Evolutionary conservation across 2,329 filamentous ascomycete species (phyloP), one percentile per base, ranked within the genome.

Genomic region (Verticillium tricorpus): DNA sequence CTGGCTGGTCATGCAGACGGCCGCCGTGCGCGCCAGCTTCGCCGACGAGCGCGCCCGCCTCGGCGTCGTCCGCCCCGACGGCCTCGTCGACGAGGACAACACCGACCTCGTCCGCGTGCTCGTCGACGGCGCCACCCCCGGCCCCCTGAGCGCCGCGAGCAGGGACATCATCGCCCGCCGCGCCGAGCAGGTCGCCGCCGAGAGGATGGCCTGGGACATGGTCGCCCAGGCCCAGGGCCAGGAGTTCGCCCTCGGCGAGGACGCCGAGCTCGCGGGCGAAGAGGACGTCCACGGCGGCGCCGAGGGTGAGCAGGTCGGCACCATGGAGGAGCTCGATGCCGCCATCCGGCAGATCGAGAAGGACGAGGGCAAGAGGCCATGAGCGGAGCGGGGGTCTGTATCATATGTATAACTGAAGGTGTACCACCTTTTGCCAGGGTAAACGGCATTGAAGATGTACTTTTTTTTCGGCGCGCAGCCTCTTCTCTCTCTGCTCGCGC

Each of bases 1-100:
- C 66, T 97, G 93, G 91, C 85, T 91, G 65, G 81, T 99, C 64
- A 92, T 97, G 89, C 91, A 94, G 78, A 93, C 88, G 5, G 70
- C 71, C 1, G 77, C 78, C 22, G 84, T 96, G 58, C 86, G 88
- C 73, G 82, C 84, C 67, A 80, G 85, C 66, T 91, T 93, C 71
- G 82, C 83, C 52, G 73, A 77, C 58, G 82, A 97, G 78, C 81
- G 92, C 64, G 77, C 80, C 62, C 78, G 78, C 22, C 73, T 95
- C 58, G 91, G 92, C 0, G 71, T 97, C 62, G 28, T 54, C 17
- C 75, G 76, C 17, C 74, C 69, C 65, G 68, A 73, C 55, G 66
- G 77, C 11, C 25, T 31, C 65, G 68, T 73, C 55, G 28, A 12
- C 31, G 72, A 73, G 58, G 71, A 75, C 56, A 69, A 73, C 56